These are phyloP conservation scores for Clitopilus passeckerianus DNA, from an alignment of 768 basidiomycete genomes.

Conservation along the genomic window DNA sequence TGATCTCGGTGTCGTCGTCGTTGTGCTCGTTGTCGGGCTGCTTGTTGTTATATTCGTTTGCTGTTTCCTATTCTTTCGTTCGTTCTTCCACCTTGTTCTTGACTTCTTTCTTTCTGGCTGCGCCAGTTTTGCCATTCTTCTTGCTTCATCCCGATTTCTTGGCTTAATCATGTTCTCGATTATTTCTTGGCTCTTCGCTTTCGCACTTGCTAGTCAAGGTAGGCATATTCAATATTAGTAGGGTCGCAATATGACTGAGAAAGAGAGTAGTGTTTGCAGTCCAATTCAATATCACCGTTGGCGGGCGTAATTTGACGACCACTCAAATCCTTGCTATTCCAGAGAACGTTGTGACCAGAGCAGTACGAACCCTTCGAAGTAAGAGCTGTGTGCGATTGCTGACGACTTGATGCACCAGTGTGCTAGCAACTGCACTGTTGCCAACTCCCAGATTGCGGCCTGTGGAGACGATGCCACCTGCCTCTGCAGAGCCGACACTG, in stretches of 20 bases:
- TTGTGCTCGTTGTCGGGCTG: not conserved
- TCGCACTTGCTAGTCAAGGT: conserved; percentile 59
- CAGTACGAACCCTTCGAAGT: conserved; percentile 22
- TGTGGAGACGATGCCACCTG: conserved; percentile 48
- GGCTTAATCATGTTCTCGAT: conserved; percentile 21
- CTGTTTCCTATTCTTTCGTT: not conserved
- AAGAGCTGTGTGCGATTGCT: not conserved
- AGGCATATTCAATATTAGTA: conserved; percentile 4
- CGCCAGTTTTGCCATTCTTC: conserved; percentile 2
- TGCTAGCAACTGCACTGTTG: conserved; percentile 20
- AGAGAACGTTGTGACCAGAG: conserved; percentile 19
- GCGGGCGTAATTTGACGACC: conserved; percentile 30
- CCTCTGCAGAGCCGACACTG: conserved; percentile 44
- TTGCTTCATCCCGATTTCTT: conserved; percentile 4
- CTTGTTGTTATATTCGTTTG: not conserved
- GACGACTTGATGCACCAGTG: conserved; percentile 25
- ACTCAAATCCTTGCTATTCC: conserved; percentile 40
- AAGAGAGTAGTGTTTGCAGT: conserved; percentile 26
- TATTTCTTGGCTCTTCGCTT: conserved; percentile 28
- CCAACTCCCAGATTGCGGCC: conserved; percentile 20
- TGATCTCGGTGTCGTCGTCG: not conserved
- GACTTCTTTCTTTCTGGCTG: not conserved
- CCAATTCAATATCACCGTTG: conserved; percentile 41
- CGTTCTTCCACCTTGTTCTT: not conserved
- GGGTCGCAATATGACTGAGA: not conserved